A percentile compares a stretch with the other conserved stretches of the same genome.
These are phyloP conservation scores for Achlya hypogyna DNA, from an alignment of 352 stramenopile species.

Conservation along the genomic window DNA sequence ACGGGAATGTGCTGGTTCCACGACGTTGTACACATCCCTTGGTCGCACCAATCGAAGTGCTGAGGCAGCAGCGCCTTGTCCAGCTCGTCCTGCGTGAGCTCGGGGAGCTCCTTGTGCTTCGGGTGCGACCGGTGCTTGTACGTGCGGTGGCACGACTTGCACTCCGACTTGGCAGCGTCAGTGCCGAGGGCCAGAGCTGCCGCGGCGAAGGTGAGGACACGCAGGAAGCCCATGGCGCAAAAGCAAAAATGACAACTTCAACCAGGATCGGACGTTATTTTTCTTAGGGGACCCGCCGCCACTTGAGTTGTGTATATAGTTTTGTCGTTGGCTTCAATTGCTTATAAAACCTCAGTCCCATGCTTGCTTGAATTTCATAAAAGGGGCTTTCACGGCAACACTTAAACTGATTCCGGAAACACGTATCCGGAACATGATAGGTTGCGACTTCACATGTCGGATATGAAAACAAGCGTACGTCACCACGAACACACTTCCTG, in stretches of 20 bases:
- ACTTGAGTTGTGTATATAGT: not conserved
- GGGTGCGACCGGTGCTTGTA: not conserved
- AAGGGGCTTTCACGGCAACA: not conserved
- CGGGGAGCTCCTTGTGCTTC: not conserved
- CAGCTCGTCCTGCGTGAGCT: not conserved
- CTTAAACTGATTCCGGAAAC: not conserved
- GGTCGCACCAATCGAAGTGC: slow-evolving; percentile 88
- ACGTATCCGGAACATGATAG: too few relatives aligned
- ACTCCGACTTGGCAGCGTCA: not conserved
- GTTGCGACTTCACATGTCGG: not conserved
- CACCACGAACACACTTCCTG: too few relatives aligned
- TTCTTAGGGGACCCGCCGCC: not conserved
- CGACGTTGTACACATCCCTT: slow-evolving; percentile 58
- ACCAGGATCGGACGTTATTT: not conserved
- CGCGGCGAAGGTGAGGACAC: not conserved
- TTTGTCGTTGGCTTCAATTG: not conserved
- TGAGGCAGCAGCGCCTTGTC: slow-evolving; percentile 38
- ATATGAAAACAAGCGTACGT: slow-evolving; percentile 13
- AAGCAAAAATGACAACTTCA: slow-evolving; percentile 11
- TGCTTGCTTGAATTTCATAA: not conserved
- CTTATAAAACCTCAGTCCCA: not conserved
- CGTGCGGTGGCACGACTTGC: slow-evolving; percentile 2
- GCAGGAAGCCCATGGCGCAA: not conserved
- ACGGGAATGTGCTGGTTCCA: slow-evolving; percentile 81
- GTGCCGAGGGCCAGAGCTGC: not conserved